Evolutionary conservation across 2,329 filamentous ascomycete genomes (phyloP), one percentile per base, ranked within the genome.

Genomic region (Neonectria coccinea): DNA sequence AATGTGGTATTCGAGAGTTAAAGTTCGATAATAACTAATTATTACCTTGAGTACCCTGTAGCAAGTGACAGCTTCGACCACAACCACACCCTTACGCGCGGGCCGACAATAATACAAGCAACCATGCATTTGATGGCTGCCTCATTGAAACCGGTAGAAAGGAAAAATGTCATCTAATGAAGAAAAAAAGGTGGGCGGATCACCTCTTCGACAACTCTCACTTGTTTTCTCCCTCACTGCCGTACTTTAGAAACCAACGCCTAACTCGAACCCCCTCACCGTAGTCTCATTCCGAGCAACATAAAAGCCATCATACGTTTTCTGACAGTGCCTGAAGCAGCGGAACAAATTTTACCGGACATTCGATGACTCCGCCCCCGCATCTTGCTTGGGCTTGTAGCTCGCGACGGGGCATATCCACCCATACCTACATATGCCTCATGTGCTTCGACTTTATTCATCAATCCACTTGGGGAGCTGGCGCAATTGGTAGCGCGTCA

Each of bases 401-500:
- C 33, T 16, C 12, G 10, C 33, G 33, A 36, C 36, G 16, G 36
- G 36, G 14, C 14, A 39, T 16, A 39, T 39, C 36, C 36, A 39
- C 12, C 25, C 25, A 5, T 25, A 7, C 36, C 36, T 11, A 53
- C 50, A 29, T 53, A 54, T 47, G 29, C 50, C 29, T 54, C 57
- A 29, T 42, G 10, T 33, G 14, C 14, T 9, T 8, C 25, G 25
- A 20, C 18, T 11, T 11, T 50, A 29, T 16, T 16, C 41, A 45
- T 25, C 27, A 60, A 45, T 55, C 57, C 31, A 62, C 44, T 56
- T 39, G 59, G 39, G 22, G 50, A 44, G 56, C 41, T 55, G 50
- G 41, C 41, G 41, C 41, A 60, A 31, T 41, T 60, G 57, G 54
- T 57, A 57, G 54, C 53, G 39, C 53, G 59, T 57, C 29, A 57